These are phyloP conservation scores for Geopyxis carbonaria DNA, from an alignment of 495 filamentous ascomycete genomes.

Conservation along the genomic window DNA sequence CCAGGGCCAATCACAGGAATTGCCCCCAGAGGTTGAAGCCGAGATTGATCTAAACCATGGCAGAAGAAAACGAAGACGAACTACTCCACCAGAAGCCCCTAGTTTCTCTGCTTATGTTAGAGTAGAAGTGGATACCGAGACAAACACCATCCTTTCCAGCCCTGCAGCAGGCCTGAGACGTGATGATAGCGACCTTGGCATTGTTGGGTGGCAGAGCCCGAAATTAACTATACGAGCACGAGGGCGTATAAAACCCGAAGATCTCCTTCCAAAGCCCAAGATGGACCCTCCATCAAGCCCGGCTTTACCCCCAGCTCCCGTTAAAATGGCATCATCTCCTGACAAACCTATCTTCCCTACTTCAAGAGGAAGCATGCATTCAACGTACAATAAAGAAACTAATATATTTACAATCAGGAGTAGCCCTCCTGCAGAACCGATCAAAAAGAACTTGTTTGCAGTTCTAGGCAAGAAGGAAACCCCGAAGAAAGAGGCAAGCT, in stretches of 20 bases:
- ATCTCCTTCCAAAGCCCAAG: too few species aligned
- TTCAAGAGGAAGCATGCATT: too few species aligned
- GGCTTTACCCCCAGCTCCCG: background rate
- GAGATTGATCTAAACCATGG: constrained; percentile 28
- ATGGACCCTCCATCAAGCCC: constrained; percentile 3
- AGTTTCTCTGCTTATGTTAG: background rate
- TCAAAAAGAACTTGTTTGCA: constrained; percentile 3
- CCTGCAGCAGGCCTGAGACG: background rate
- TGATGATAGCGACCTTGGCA: background rate
- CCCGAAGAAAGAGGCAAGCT: constrained; percentile 6
- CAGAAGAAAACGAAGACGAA: constrained; percentile 37
- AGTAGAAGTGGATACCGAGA: constrained; percentile 4
- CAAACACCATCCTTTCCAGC: constrained; percentile 1
- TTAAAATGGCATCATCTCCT: too few species aligned
- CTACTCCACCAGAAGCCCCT: constrained; percentile 17
- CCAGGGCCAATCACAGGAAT: background rate
- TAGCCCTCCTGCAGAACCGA: constrained; percentile 3
- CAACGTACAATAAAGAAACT: constrained; percentile 9
- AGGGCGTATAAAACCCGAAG: too few species aligned
- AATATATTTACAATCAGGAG: constrained; percentile 10
- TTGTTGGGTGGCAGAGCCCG: too few species aligned
- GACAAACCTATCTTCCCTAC: too few species aligned
- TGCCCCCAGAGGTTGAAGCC: background rate
- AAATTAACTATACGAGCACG: too few species aligned
- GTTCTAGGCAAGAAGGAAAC: constrained; percentile 24